Conservation (phyloP, 1,284 basidiomycete genomes). For the Porodaedalea pini region DNA sequence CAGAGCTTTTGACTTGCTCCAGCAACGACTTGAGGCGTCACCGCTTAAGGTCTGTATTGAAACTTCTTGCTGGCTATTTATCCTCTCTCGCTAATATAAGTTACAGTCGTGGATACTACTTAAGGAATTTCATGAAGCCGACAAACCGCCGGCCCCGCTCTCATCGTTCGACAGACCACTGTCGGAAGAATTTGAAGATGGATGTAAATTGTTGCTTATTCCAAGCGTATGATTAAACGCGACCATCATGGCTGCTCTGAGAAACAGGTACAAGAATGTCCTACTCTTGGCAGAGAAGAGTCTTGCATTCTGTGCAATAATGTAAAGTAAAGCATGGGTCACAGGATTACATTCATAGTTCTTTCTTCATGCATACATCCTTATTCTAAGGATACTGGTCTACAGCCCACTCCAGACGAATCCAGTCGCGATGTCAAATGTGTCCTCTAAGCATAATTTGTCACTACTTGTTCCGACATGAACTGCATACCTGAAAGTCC, state of each 20-base stretch:
- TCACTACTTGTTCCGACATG: conserved; percentile 47
- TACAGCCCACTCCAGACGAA: conserved; percentile 50
- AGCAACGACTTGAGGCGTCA: conserved; percentile 8
- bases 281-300: neutral
- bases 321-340: no score
- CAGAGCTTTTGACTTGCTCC: conserved; percentile 17
- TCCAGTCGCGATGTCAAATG: conserved; percentile 36
- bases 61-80: neutral
- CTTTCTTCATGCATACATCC: neutral
- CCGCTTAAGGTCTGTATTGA: neutral
- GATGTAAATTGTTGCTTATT: neutral
- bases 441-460: conserved; percentile 37
- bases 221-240: neutral
- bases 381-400: neutral
- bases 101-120: neutral
- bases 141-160: neutral
- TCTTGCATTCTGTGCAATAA: no score
- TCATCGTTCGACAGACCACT: conserved; percentile 6
- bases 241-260: no score
- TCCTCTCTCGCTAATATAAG: neutral
- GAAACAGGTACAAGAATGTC: no score
- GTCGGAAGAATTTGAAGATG: conserved; percentile 4
- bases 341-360: no score
- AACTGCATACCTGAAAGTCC: conserved; percentile 36
- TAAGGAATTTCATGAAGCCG: neutral